Evolutionary conservation across 768 basidiomycete genomes (phyloP), one percentile per base, ranked within the genome.

Genomic region (Galerina marginata): DNA sequence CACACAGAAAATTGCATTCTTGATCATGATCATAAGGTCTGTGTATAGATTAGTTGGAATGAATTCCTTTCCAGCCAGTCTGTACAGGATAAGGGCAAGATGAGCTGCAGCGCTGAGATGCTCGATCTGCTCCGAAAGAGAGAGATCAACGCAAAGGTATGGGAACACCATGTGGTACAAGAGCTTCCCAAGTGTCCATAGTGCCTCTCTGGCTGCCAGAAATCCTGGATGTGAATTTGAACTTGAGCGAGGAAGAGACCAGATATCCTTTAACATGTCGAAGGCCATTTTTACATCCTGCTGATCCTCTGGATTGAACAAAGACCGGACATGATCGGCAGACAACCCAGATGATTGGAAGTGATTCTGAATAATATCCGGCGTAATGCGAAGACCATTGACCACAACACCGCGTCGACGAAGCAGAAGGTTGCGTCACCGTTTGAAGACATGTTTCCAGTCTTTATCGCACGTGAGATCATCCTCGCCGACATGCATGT

Each of bases 381-480:
- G 69, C 0, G 70, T 71, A 12, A 71, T 68, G 1, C 55, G 48
- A 33, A 56, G 47, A 2, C 64, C 62, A 26, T 64, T 58, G 7
- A 72, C 25, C 0, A 67, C 60, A 9, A 72, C 62, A 11, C 72
- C 72, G 12, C 61, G 55, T 20, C 25, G 42, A 26, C 67, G 67
- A 52, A 73, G 49, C 14, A 74, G 50, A 2, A 74, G 67, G 44
- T 67, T 69, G 2, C 67, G 63, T 9, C 65, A 54, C 2, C 65
- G 57, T 50, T 75, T 73, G 60, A 75, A 56, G 14, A 74, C 50
- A 60, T 77, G 68, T 64, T 74, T 74, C 63, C 65, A 20, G 20
- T 20, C 20, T 20, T 20, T 20, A 20, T 20, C 20, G 20, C 20
- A 20, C 20, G 20, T 20, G 66, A 75, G 51, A 40, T 76, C 72